Conservation (phyloP, 352 stramenopile species). For the Phytophthora sp. region DNA sequence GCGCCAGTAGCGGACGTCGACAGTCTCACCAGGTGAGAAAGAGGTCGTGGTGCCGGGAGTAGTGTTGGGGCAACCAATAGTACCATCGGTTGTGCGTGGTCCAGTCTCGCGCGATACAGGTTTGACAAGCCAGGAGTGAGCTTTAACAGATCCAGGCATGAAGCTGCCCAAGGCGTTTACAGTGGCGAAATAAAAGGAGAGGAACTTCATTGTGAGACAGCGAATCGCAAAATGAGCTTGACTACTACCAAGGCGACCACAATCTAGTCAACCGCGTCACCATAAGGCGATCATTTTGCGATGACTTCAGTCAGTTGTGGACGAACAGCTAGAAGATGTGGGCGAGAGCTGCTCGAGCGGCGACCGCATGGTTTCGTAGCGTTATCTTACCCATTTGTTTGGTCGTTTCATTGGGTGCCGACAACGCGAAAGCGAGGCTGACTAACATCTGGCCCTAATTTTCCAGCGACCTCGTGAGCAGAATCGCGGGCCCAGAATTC, state of each 20-base stretch:
- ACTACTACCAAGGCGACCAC: neutral
- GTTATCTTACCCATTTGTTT: constrained; percentile 16
- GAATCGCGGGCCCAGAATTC: neutral
- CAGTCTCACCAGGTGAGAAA: constrained; percentile 46
- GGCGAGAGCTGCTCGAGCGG: neutral
- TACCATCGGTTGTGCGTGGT: constrained; percentile 37
- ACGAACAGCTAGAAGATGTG: constrained; percentile 7
- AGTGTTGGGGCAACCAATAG: constrained; percentile 38
- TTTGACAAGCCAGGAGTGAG: constrained; percentile 53
- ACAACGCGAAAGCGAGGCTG: neutral
- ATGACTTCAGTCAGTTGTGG: constrained; percentile 16
- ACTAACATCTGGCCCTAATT: constrained; percentile 8
- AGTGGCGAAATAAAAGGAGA: constrained; percentile 1
- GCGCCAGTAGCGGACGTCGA: constrained; percentile 55
- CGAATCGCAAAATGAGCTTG: constrained; percentile 21
- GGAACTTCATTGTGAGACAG: constrained; percentile 24
- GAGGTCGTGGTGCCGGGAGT: constrained; percentile 38
- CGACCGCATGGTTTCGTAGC: constrained; percentile 19
- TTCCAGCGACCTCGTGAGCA: constrained; percentile 2
- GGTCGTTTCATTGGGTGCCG: neutral
- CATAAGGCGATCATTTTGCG: no score
- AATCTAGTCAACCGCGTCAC: neutral
- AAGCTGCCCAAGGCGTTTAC: neutral
- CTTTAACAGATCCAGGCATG: constrained; percentile 14
- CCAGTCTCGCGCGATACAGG: constrained; percentile 47